Percentiles rank a stretch among this genome's conserved stretches.
Conservation (phyloP, 164 flowering plant genomes). For the Nymphaea thermarum region DNA sequence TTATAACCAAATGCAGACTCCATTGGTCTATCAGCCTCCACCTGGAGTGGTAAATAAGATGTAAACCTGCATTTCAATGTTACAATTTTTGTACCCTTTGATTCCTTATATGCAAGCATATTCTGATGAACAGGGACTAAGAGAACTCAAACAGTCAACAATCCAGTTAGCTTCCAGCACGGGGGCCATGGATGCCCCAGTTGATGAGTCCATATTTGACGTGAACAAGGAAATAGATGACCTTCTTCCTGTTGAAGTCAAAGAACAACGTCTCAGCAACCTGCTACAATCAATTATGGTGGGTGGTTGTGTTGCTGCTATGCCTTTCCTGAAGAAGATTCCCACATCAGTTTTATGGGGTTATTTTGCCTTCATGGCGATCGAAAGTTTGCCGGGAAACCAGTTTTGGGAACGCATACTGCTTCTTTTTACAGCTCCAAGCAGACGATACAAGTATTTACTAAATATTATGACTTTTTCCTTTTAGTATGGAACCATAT, state of each 20-base stretch:
- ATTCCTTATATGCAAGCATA: constrained; percentile 1
- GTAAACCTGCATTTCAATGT: neutral
- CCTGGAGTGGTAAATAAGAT: constrained; percentile 41
- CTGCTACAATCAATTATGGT: constrained; percentile 89
- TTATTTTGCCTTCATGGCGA: constrained; percentile 97
- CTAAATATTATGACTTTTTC: neutral
- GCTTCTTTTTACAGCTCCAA: constrained; percentile 88
- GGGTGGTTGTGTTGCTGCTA: constrained; percentile 82
- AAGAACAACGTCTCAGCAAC: constrained; percentile 91
- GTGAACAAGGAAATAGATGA: constrained; percentile 87
- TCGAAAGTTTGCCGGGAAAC: constrained; percentile 95
- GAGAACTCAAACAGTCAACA: constrained; percentile 80
- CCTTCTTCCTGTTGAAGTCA: constrained; percentile 84
- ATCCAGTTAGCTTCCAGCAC: constrained; percentile 54
- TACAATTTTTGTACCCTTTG: neutral
- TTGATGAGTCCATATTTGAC: constrained; percentile 79
- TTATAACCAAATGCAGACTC: constrained; percentile 88
- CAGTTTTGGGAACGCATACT: constrained; percentile 95
- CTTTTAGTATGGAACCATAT: neutral
- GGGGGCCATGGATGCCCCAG: constrained; percentile 80
- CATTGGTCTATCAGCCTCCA: constrained; percentile 68
- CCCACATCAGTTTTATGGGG: constrained; percentile 99
- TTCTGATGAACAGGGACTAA: constrained; percentile 47
- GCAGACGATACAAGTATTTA: constrained; percentile 82
- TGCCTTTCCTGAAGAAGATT: constrained; percentile 83